Base-by-base conservation (phyloP, 139 green algal species). In the Trebouxia sp. region DNA sequence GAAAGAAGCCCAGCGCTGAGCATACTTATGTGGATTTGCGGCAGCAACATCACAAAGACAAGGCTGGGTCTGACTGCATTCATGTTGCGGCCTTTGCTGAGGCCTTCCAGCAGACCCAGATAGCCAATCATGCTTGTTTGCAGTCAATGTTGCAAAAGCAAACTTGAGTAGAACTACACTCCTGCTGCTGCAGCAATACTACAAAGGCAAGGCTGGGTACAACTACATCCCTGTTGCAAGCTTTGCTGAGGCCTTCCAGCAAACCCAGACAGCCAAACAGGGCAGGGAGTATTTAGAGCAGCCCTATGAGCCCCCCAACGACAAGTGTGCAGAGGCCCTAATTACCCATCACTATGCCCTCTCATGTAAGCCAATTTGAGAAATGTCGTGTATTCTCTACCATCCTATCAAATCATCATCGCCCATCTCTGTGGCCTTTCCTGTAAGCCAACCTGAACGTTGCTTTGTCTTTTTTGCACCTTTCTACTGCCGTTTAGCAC, bases 171-270 rank as follows among this genome's bases (percentile, higher is more conserved):
- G n/a, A n/a, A n/a, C n/a, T n/a, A n/a, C n/a, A n/a, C n/a, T 48
- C 9, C 24, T 35, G 30, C n/a, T 30, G 5, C n/a, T 75, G 80
- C 76, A 88, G 79, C 62, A 81, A 78, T 87, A 87, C 79, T 87
- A 56, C 8, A 82, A 56, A 30, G 56, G 65, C 32, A 76, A 37
- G 5, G 12, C 0, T 20, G 42, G 78, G 15, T 84, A 80, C 66
- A 69, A 53, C 50, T 88, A 77, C 48, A 38, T 82, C 4, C 50
- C 76, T 0, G 55, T 78, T 0, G 8, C 35, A 0, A 56, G 39
- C 38, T 76, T 88, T 8, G 56, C 81, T 41, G 43, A 79, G 0
- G 58, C 56, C 47, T 88, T 82, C 65, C 38, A 76, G 75, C 39
- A 79, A 47, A 79, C 72, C 4, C 12, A 62, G n/a, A 45, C 41